Percentiles rank a stretch among this genome's conserved stretches.
phyloP scores from a whole-genome alignment of 345 rosid species.

The Limnanthes douglasii region DNA sequence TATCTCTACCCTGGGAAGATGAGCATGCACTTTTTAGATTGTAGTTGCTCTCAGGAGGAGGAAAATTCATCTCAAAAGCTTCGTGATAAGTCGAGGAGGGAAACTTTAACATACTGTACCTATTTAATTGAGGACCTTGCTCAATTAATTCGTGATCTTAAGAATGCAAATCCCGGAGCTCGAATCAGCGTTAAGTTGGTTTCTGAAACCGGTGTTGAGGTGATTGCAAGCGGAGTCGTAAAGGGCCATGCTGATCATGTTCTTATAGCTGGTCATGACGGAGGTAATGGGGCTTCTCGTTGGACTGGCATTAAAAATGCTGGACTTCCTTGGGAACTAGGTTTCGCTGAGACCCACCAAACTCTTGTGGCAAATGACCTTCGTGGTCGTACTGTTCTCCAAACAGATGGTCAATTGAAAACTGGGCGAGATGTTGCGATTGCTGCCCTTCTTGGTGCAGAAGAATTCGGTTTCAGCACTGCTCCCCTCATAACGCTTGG shows the following conservation, averaged over 20 bases:
- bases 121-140: no score
- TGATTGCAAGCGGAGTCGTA: conserved; percentile 98
- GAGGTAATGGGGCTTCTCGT: conserved; percentile 98
- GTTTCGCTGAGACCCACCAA: conserved; percentile 98
- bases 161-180: conserved; percentile 94
- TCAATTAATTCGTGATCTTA: no score
- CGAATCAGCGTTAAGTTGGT: conserved; percentile 93
- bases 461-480: conserved; percentile 99
- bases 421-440: conserved; percentile 98
- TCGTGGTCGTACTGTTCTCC: conserved; percentile 96
- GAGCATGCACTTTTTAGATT: no score
- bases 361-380: conserved; percentile 98
- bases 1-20: no score
- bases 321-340: conserved; percentile 99
- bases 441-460: conserved; percentile 98
- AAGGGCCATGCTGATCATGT: conserved; percentile 99
- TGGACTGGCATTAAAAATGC: conserved; percentile 99
- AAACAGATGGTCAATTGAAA: conserved; percentile 98
- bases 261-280: conserved; percentile 95
- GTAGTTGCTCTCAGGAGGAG: no score
- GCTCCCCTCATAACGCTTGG: conserved; percentile 99
- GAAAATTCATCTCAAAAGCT: no score
- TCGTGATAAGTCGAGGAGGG: no score
- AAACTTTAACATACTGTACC: no score
- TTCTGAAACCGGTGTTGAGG: conserved; percentile 99